phyloP scores from a whole-genome alignment of 1,284 basidiomycete genomes.

The Xerocomus amazonicus region DNA sequence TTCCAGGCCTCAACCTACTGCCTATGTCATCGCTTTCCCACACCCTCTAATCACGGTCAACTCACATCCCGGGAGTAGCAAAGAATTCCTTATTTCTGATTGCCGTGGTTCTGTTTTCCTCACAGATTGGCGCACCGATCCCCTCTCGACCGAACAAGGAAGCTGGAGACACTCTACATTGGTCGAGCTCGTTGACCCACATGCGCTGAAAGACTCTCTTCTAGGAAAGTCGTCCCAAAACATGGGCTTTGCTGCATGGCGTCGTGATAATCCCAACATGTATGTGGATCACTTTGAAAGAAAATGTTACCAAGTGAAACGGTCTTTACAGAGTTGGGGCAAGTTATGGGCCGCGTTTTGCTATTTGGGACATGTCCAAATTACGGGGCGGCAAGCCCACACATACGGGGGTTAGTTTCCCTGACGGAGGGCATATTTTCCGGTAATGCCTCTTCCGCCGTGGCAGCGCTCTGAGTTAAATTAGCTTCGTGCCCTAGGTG shows the following conservation, averaged over 20 bases:
- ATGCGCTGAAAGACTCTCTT: constrained; percentile 50
- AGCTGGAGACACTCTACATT: constrained; percentile 59
- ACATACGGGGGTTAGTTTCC: constrained; percentile 54
- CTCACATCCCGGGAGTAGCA: constrained; percentile 69
- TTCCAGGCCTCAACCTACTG: constrained; percentile 61
- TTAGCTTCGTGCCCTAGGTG: constrained; percentile 44
- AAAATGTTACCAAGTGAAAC: neutral
- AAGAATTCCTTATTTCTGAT: constrained; percentile 74
- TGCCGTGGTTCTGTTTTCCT: constrained; percentile 67
- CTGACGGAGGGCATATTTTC: constrained; percentile 64
- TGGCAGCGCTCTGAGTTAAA: neutral
- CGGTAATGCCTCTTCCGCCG: constrained; percentile 42
- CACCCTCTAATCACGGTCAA: constrained; percentile 64
- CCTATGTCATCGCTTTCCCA: constrained; percentile 68
- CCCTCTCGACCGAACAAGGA: constrained; percentile 48
- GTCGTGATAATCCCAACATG: constrained; percentile 65
- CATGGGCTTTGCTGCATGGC: constrained; percentile 65
- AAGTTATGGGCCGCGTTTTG: constrained; percentile 63
- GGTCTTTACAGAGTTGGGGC: constrained; percentile 57
- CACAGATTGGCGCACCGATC: constrained; percentile 75
- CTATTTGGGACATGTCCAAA: constrained; percentile 70
- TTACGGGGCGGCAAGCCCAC: constrained; percentile 69
- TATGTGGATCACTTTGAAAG: constrained; percentile 37
- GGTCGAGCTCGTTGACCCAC: constrained; percentile 68
- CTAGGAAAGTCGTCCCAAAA: constrained; percentile 46